Percentiles rank a stretch among this genome's conserved stretches.
Evolutionary conservation across 192 early-diverging fungal species (phyloP).

Genomic region (Linnemannia hyalina): DNA sequence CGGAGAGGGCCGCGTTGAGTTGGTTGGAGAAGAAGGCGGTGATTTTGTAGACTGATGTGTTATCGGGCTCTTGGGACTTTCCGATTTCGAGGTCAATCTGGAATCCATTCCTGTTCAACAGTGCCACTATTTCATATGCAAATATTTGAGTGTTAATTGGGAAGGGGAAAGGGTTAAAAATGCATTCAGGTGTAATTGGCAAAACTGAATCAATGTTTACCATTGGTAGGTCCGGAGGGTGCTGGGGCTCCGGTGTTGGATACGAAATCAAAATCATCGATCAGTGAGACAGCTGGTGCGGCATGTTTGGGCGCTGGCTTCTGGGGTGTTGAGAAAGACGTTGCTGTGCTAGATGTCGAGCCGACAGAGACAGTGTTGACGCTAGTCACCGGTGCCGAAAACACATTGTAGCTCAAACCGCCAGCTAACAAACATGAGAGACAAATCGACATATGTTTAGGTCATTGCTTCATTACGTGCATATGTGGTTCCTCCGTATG

Average conservation of each 20-base stretch:
- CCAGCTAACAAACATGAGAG: background rate
- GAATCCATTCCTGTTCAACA: constrained; percentile 64
- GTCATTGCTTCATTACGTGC: too few species aligned
- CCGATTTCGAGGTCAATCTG: constrained; percentile 56
- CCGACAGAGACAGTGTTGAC: constrained; percentile 34
- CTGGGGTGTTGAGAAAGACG: background rate
- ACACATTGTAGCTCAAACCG: constrained; percentile 28
- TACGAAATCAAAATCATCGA: constrained; percentile 38
- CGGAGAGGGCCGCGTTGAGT: constrained; percentile 56
- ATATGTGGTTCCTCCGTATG: background rate
- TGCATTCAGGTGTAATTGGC: background rate
- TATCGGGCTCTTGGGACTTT: background rate
- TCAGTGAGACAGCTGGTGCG: background rate
- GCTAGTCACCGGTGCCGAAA: constrained; percentile 23
- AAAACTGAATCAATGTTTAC: background rate
- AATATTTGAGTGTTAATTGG: background rate
- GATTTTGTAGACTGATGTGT: constrained; percentile 31
- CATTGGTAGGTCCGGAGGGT: background rate
- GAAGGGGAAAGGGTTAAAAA: background rate
- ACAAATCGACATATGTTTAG: too few species aligned
- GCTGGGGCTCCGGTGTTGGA: constrained; percentile 28
- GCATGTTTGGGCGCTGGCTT: background rate
- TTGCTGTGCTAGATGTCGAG: constrained; percentile 14
- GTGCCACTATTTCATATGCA: constrained; percentile 23
- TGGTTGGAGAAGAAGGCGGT: constrained; percentile 63